Evolutionary conservation across 176 grass and related monocot species (phyloP).

Genomic region (Dactylis glomerata): DNA sequence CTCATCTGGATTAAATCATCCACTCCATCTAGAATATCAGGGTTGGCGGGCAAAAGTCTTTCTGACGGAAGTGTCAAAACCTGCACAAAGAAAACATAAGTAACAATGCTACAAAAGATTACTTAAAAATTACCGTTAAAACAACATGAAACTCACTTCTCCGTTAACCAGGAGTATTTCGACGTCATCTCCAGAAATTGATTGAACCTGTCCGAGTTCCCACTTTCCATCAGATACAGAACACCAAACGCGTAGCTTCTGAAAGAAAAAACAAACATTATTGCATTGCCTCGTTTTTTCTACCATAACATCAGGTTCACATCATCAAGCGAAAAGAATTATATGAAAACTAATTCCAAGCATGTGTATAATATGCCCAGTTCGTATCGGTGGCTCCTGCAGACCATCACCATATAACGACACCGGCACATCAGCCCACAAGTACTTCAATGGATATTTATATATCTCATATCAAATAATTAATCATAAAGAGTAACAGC

Average conservation of each 20-base stretch:
- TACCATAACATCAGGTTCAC: slow-evolving; percentile 18
- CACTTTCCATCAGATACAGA: slow-evolving; percentile 60
- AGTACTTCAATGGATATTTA: no score
- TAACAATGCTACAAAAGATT: slow-evolving; percentile 27
- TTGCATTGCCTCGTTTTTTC: neutral
- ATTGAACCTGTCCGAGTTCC: slow-evolving; percentile 82
- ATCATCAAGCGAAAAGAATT: slow-evolving; percentile 7
- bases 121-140: neutral
- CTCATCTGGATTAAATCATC: slow-evolving; percentile 97
- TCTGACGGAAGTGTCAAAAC: slow-evolving; percentile 65
- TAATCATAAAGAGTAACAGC: no score
- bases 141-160: slow-evolving; percentile 54
- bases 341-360: slow-evolving; percentile 18
- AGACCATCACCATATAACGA: no score
- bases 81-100: slow-evolving; percentile 46
- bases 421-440: no score
- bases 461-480: no score
- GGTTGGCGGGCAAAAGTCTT: slow-evolving; percentile 77
- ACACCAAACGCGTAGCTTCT: slow-evolving; percentile 95
- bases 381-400: no score
- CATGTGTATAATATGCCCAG: neutral
- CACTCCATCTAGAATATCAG: slow-evolving; percentile 86
- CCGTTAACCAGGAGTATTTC: slow-evolving; percentile 69
- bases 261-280: slow-evolving; percentile 30
- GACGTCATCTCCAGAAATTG: slow-evolving; percentile 62